Percentiles rank a stretch among this genome's conserved stretches.
These are phyloP conservation scores for Nitzschia sp. DNA, from an alignment of 108 stramenopile genomes.

Conservation along the genomic window DNA sequence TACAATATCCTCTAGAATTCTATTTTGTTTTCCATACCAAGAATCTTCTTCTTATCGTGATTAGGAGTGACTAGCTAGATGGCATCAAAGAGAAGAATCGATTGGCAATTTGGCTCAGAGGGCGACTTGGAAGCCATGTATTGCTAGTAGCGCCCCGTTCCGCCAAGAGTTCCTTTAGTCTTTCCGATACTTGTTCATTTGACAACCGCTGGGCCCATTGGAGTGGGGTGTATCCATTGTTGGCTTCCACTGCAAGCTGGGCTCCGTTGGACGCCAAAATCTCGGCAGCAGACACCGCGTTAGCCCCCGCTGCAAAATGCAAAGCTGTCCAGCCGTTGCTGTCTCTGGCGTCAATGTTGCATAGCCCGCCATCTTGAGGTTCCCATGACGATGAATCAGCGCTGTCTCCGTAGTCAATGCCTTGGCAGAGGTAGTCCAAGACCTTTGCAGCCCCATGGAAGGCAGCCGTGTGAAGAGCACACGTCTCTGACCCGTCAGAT, in stretches of 20 bases:
- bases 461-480: conserved; percentile 78
- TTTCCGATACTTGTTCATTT: conserved; percentile 61
- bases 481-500: conserved; percentile 73
- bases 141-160: conserved; percentile 25
- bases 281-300: conserved; percentile 46
- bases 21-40: background rate
- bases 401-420: conserved; percentile 48
- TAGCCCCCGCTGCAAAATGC: conserved; percentile 79
- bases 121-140: conserved; percentile 53
- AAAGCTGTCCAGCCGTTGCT: conserved; percentile 79
- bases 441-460: conserved; percentile 68
- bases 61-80: conserved; percentile 4
- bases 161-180: conserved; percentile 52
- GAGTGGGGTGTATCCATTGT: conserved; percentile 79
- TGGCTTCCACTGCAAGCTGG: conserved; percentile 66
- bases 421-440: conserved; percentile 62
- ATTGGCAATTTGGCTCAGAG: conserved; percentile 42
- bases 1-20: background rate
- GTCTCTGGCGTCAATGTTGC: conserved; percentile 61
- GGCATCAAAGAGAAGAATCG: conserved; percentile 59
- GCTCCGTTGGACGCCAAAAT: conserved; percentile 68
- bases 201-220: conserved; percentile 79
- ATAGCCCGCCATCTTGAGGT: conserved; percentile 64
- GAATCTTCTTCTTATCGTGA: background rate
- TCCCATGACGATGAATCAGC: conserved; percentile 1